Percentiles rank a stretch among this genome's conserved stretches.
Evolutionary conservation across 2,329 filamentous ascomycete genomes (phyloP).

Genomic region (Talaromyces rugulosus): DNA sequence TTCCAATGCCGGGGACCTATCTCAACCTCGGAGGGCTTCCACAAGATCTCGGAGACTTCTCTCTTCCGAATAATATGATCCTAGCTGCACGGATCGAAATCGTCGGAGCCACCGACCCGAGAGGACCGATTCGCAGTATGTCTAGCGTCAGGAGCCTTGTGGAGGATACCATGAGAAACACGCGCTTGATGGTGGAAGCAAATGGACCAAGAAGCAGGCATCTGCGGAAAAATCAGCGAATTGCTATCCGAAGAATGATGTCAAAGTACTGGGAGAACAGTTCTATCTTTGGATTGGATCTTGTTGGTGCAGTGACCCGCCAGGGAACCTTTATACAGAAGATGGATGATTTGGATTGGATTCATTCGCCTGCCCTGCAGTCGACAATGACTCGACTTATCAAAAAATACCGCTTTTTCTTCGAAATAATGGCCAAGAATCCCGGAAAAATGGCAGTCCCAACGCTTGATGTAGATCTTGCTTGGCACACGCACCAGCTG

Average conservation of each 20-base stretch:
- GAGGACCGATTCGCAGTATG: background rate
- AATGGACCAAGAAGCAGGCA: conserved; percentile 22
- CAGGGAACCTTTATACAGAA: conserved; percentile 47
- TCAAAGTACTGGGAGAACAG: conserved; percentile 41
- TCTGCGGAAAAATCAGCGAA: conserved; percentile 20
- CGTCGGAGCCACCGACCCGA: background rate
- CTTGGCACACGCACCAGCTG: conserved; percentile 70
- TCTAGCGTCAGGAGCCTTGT: conserved; percentile 28
- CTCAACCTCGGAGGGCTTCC: conserved; percentile 55
- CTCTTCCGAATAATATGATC: background rate
- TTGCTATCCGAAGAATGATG: conserved; percentile 39
- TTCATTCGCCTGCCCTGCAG: conserved; percentile 63
- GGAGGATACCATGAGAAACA: conserved; percentile 42
- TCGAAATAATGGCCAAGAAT: conserved; percentile 37
- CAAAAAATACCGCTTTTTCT: conserved; percentile 48
- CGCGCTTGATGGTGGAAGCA: conserved; percentile 36
- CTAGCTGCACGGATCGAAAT: background rate
- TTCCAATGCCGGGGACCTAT: conserved; percentile 66
- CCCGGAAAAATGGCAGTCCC: conserved; percentile 30
- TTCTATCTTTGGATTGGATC: conserved; percentile 35
- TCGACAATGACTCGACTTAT: conserved; percentile 63
- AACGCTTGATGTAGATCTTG: conserved; percentile 34
- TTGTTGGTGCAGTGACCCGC: conserved; percentile 40
- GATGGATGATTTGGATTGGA: conserved; percentile 73
- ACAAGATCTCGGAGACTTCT: background rate